Base-by-base conservation (phyloP, 2,329 filamentous ascomycete species). In the Hypoxylon sp. region DNA sequence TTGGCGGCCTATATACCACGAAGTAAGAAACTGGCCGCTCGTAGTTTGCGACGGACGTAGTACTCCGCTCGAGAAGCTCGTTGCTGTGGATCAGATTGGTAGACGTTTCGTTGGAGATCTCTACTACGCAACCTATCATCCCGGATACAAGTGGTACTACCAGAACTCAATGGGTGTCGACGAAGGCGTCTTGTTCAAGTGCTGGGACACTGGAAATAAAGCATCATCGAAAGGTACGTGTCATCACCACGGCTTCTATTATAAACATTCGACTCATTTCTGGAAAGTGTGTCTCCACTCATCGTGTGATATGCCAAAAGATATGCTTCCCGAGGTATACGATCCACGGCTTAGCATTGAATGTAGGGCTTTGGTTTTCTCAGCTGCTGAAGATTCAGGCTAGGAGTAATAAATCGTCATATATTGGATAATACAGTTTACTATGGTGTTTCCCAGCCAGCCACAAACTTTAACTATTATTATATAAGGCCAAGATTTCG, bases 311-410 rank as follows among this genome's bases (percentile, higher is more conserved):
- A 43, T 43, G 38, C 38, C 17, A 10, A 43, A 43, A 43, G 38
- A 21, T 2, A 43, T 11, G 17, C 38, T 43, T 43, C 17, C 38
- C 17, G 9, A 43, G 9, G 17, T 10, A 9, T 43, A 43, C 17
- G 17, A 43, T 21, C 38, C 38, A 19, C 38, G 38, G 9, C 17
- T 43, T 21, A 43, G 38, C 38, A 43, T 43, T 7, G 38, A 43
- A 43, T 43, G 38, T 10, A 43, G 38, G 38, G 38, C 38, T 13
- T 21, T 43, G 38, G 38, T 43, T 43, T 43, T 43, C 38, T 43
- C 38, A n/a, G 38, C 38, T 43, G 38, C 38, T 7, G 38, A 43
- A 43, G 38, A 43, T 43, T 11, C 38, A 11, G 10, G 14, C 13
- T 14, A 14, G 36, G 36, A 38, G 5, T 38, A 14, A 38, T 38